Base-by-base conservation (phyloP, 768 basidiomycete genomes). In the Paxillus ammoniavirescens region DNA sequence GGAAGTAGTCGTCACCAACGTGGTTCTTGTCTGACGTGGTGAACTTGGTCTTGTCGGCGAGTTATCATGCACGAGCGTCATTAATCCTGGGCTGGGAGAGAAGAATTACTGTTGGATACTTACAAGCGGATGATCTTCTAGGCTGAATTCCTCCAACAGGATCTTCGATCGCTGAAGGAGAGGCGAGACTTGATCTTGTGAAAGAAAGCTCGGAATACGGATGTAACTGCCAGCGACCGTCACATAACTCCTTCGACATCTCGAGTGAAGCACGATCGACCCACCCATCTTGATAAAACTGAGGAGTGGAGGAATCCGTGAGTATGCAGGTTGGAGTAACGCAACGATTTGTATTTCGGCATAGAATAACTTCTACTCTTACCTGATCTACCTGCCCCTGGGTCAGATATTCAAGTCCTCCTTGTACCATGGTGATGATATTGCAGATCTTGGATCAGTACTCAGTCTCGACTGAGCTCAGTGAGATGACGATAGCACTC, bases 1-100 rank as follows among this genome's bases (percentile, higher is more conserved):
- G 75, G 65, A 99, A 99, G 70, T 98, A 98, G 31, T 92, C 84
- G 64, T 98, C 94, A 1, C 94, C 94, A 23, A 93, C 79, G 61
- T 93, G 91, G 49, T 86, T 76, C 53, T 81, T 74, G 54, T 90
- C 85, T 5, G 69, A 71, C 0, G 93, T 94, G 14, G 88, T 90
- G 72, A 99, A 99, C 65, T 84, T 89, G 12, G 94, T 98, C 93
- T 93, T 47, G 52, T 18, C 15, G 26, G 31, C 28, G 26, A 15
- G 15, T 18, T 3, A 55, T 6, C 18, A 36, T 35, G 12, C 26
- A 26, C 37, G 38, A 45, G 35, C 1, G 33, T 26, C 15, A 4
- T 43, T 18, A 47, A 30, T 43, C 6, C 15, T 31, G 17, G 33
- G 28, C 49, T 23, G 21, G n/a, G 42, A 26, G 35, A 18, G 23